Base-by-base conservation (phyloP, 2,329 filamentous ascomycete species). In the Corynespora cassiicola region DNA sequence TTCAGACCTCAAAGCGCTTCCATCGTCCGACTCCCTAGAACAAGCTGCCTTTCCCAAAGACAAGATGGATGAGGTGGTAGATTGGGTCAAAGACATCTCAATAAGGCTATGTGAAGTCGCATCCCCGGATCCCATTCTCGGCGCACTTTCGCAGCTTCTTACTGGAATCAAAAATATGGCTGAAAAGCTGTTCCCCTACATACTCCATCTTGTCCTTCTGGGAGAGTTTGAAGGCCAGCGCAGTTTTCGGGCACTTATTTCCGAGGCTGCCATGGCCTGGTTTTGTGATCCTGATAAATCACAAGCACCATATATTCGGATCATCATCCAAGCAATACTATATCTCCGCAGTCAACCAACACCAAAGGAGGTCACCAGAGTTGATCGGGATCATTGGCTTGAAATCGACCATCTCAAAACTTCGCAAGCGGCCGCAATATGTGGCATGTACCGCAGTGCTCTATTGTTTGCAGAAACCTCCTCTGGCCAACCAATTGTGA, bases 381-480 rank as follows among this genome's bases (percentile, higher is more conserved):
- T 85, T 6, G 88, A 96, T 52, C 82, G 94, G 39, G 76, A 85
- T 32, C 77, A 81, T 33, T 99, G 95, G 95, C 78, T 99, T 12
- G 87, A 95, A 17, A 73, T 97, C 17, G 87, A 97, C 61, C 87
- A 86, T 50, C 66, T 82, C 2, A 71, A 79, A 43, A 86, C 86
- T 16, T 84, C 90, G 2, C 71, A 77, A 17, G 87, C 90, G 23
- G 91, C 91, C 5, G 80, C 82, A 8, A 74, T 75, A 40, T 96
- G 92, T 60, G 84, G 86, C 11, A 90, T 97, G 85, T 86, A 87
- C 63, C 94, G 94, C 62, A 88, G 87, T 5, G 89, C 92, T 3
- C 74, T 99, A 1, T 70, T 96, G 6, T 87, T 97, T 54, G 80
- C 86, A 4, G 94, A 99, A 65, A 78, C 90, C 16, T 79, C 80